These are phyloP conservation scores for Phylloporus sp. DNA, from an alignment of 768 basidiomycete species.

Conservation along the genomic window DNA sequence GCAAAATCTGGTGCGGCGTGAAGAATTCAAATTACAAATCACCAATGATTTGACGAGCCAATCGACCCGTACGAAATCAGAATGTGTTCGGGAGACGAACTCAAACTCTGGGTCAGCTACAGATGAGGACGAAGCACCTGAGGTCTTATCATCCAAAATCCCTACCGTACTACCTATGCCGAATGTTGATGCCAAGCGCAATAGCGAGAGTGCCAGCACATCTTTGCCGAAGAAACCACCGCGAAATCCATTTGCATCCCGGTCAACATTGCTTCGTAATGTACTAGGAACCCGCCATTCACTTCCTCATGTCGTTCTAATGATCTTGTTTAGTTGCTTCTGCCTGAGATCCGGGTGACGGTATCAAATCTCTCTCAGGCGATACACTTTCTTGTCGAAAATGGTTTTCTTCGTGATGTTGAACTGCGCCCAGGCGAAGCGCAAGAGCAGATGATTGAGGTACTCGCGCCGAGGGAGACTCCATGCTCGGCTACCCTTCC, in stretches of 20 bases:
- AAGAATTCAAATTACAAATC: neutral
- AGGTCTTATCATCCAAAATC: conserved; percentile 54
- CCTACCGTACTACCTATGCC: conserved; percentile 8
- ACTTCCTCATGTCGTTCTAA: conserved; percentile 3
- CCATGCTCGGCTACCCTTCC: neutral
- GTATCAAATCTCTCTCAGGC: conserved; percentile 92
- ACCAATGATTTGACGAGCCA: neutral
- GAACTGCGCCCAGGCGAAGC: conserved; percentile 81
- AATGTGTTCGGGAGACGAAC: conserved; percentile 3
- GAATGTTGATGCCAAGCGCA: conserved; percentile 6
- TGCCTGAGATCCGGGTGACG: conserved; percentile 83
- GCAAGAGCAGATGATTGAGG: conserved; percentile 57
- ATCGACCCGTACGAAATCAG: neutral
- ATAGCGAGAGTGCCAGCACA: conserved; percentile 1
- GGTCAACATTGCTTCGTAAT: conserved; percentile 73
- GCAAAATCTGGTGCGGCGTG: conserved; percentile 3
- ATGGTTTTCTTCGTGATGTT: conserved; percentile 78
- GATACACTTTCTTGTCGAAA: conserved; percentile 85
- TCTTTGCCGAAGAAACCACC: conserved; percentile 48
- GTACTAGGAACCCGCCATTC: conserved; percentile 39
- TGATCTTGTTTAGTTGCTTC: conserved; percentile 52
- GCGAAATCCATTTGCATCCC: conserved; percentile 62
- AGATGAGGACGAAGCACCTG: conserved; percentile 48
- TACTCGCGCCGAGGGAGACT: conserved; percentile 36
- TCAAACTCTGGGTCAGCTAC: conserved; percentile 24